These are phyloP conservation scores for Coniosporium apollinis DNA, from an alignment of 495 filamentous ascomycete genomes.

Conservation along the genomic window DNA sequence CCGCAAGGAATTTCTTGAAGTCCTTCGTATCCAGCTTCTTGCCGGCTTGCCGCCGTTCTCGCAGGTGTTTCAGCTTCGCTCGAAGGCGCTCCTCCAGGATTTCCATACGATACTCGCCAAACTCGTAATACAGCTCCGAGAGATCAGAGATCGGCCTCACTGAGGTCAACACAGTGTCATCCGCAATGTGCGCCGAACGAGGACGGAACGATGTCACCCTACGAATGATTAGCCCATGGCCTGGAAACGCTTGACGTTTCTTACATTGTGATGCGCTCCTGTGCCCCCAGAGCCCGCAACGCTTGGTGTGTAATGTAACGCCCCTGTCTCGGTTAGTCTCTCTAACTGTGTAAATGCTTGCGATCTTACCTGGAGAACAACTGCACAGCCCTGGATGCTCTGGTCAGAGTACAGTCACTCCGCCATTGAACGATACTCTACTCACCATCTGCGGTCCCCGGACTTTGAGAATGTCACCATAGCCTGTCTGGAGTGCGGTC, in stretches of 20 bases:
- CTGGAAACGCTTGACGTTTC: no score
- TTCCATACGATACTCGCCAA: constrained; percentile 51
- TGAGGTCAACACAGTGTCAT: constrained; percentile 50
- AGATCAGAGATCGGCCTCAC: constrained; percentile 50
- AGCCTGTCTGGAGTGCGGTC: constrained; percentile 45
- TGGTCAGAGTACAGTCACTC: constrained; percentile 1
- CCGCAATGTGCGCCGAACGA: constrained; percentile 35
- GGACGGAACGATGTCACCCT: constrained; percentile 61
- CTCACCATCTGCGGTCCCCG: constrained; percentile 47
- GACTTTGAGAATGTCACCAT: constrained; percentile 48
- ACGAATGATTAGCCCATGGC: constrained; percentile 46
- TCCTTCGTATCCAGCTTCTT: constrained; percentile 24
- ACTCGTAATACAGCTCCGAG: constrained; percentile 53
- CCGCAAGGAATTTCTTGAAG: constrained; percentile 26
- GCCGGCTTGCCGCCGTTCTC: constrained; percentile 13
- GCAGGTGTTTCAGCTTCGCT: constrained; percentile 14
- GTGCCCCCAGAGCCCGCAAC: constrained; percentile 45
- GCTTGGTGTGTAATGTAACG: constrained; percentile 59
- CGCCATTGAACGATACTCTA: not conserved
- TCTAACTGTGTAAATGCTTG: no score
- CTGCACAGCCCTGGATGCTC: constrained; percentile 39
- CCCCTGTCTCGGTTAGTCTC: no score
- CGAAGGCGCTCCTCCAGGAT: constrained; percentile 43
- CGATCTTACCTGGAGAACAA: constrained; percentile 56
- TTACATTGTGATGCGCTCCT: no score